These are phyloP conservation scores for Leccinellum albellum DNA, from an alignment of 768 basidiomycete genomes.

Conservation along the genomic window DNA sequence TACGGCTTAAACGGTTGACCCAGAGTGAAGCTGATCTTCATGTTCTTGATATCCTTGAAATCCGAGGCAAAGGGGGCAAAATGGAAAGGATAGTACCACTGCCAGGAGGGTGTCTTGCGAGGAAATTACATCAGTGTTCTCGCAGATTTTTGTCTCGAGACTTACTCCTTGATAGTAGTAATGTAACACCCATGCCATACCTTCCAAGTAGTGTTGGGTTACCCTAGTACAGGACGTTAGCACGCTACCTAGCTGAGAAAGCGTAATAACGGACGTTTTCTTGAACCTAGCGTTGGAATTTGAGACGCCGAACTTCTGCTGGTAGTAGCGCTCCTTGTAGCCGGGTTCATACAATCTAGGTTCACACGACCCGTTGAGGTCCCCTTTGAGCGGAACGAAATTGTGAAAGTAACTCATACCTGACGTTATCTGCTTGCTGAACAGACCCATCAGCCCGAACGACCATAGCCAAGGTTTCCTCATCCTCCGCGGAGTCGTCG, in stretches of 20 bases:
- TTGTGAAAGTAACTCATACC: slow-evolving; percentile 43
- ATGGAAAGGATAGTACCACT: slow-evolving; percentile 99
- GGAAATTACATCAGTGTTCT: slow-evolving; percentile 18
- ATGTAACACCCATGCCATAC: slow-evolving; percentile 90
- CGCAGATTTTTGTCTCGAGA: slow-evolving; percentile 4
- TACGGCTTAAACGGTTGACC: slow-evolving; percentile 94
- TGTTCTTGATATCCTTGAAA: slow-evolving; percentile 72
- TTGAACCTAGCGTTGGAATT: slow-evolving; percentile 67
- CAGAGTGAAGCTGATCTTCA: slow-evolving; percentile 75
- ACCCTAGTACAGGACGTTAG: slow-evolving; percentile 45
- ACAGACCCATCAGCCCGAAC: slow-evolving; percentile 91
- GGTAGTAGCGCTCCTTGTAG: slow-evolving; percentile 93
- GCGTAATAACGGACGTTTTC: slow-evolving; percentile 52
- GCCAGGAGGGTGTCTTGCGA: slow-evolving; percentile 83
- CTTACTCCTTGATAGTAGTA: slow-evolving; percentile 98
- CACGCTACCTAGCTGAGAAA: not conserved
- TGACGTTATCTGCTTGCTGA: slow-evolving; percentile 89
- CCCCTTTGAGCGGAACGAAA: not conserved
- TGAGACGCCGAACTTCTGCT: slow-evolving; percentile 84
- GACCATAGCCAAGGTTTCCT: slow-evolving; percentile 58
- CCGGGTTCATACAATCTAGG: slow-evolving; percentile 91
- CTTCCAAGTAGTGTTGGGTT: slow-evolving; percentile 85
- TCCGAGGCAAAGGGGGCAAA: slow-evolving; percentile 98
- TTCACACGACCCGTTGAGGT: slow-evolving; percentile 1
- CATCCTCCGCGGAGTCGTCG: slow-evolving; percentile 44